Evolutionary conservation across 176 grass and related monocot species (phyloP).

Genomic region (Avena atlantica): DNA sequence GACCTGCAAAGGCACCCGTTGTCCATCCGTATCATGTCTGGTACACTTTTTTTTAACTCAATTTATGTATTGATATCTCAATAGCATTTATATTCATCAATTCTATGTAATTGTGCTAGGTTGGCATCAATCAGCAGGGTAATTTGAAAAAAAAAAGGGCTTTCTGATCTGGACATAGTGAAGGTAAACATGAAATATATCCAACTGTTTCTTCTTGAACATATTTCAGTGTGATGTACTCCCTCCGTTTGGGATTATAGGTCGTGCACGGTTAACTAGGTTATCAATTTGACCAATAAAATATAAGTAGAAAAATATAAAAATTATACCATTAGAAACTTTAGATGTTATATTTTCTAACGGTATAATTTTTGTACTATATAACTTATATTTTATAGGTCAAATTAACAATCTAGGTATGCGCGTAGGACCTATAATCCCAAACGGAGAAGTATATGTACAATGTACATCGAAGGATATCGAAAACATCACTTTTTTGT

Average conservation of each 20-base stretch:
- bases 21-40: neutral
- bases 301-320: too few species aligned
- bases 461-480: constrained; percentile 1
- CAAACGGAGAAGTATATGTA: neutral
- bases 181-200: constrained; percentile 11
- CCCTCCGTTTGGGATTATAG: too few species aligned
- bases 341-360: too few species aligned
- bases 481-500: neutral
- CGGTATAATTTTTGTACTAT: too few species aligned
- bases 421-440: too few species aligned
- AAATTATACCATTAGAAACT: too few species aligned
- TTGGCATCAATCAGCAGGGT: neutral
- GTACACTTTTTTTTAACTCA: constrained; percentile 15
- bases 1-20: neutral
- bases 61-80: neutral
- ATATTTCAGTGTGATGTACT: neutral
- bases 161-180: neutral
- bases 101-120: neutral
- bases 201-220: neutral
- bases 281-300: too few species aligned
- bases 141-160: neutral
- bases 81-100: neutral
- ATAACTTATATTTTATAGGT: too few species aligned
- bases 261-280: too few species aligned
- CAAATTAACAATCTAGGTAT: too few species aligned